Conservation (phyloP, 345 rosid genomes). For the Eucalyptus sp. region DNA sequence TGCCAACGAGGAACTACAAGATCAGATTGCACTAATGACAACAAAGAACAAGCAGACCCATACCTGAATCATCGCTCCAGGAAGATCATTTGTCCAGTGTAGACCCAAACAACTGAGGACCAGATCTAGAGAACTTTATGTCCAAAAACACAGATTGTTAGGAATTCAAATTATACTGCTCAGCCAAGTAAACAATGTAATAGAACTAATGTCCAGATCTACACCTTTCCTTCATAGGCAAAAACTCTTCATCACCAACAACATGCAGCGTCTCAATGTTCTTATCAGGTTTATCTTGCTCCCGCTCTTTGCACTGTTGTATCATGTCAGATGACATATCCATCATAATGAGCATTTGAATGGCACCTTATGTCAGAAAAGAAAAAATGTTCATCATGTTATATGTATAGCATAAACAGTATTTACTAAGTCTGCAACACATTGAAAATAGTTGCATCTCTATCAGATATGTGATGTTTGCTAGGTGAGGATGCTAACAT, state of each 20-base stretch:
- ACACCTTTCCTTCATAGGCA: conserved; percentile 83
- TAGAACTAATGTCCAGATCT: neutral
- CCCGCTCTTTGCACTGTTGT: conserved; percentile 48
- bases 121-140: conserved; percentile 80
- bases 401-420: neutral
- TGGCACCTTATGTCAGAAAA: conserved; percentile 39
- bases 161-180: neutral
- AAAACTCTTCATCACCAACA: conserved; percentile 90
- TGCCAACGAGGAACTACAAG: neutral
- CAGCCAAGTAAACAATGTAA: neutral
- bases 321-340: conserved; percentile 84
- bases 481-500: neutral
- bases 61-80: conserved; percentile 98
- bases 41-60: neutral
- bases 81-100: conserved; percentile 99
- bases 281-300: conserved; percentile 11
- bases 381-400: neutral
- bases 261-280: conserved; percentile 51
- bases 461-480: neutral
- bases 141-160: conserved; percentile 4
- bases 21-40: neutral
- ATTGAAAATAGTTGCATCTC: neutral
- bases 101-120: conserved; percentile 88
- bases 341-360: conserved; percentile 87
- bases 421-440: neutral